Conservation (phyloP, 805 yeast genomes). For the Ogataea saltuana region DNA sequence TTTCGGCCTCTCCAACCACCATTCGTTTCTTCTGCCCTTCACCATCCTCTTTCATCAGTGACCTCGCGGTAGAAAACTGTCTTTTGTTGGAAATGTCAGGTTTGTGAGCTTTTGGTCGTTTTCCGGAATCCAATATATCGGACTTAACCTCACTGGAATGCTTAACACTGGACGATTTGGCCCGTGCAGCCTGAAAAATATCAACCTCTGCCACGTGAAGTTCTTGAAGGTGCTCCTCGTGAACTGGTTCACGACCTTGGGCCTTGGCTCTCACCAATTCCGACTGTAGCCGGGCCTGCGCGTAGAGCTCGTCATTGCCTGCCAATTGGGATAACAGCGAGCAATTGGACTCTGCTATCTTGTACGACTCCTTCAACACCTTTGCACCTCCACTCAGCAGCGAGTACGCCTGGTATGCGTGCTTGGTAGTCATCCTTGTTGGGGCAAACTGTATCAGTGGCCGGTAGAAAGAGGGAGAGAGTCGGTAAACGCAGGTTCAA, state of each 20-base stretch:
- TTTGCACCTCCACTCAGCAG: constrained; percentile 31
- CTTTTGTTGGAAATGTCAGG: constrained; percentile 21
- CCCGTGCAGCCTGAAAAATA: constrained; percentile 36
- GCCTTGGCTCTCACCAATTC: constrained; percentile 26
- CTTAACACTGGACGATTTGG: constrained; percentile 31
- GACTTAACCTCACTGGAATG: constrained; percentile 15
- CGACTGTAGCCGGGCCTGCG: constrained; percentile 28
- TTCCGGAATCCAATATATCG: constrained; percentile 17
- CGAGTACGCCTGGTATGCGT: constrained; percentile 28
- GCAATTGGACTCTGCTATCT: constrained; percentile 20
- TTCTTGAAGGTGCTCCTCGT: constrained; percentile 5
- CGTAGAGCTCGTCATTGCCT: constrained; percentile 30
- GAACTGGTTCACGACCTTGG: neutral
- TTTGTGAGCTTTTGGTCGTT: constrained; percentile 25
- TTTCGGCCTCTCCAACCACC: constrained; percentile 35
- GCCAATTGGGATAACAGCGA: constrained; percentile 24
- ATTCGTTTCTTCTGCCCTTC: constrained; percentile 5
- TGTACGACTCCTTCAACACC: constrained; percentile 27
- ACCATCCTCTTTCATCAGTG: constrained; percentile 9
- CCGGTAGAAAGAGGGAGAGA: no score
- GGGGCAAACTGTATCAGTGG: neutral
- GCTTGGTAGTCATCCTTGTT: constrained; percentile 32
- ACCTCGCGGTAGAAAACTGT: constrained; percentile 21
- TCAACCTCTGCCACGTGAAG: constrained; percentile 26
- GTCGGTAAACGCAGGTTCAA: no score